Conservation (phyloP, 2,329 filamentous ascomycete species). For the Zasmidium angulare region DNA sequence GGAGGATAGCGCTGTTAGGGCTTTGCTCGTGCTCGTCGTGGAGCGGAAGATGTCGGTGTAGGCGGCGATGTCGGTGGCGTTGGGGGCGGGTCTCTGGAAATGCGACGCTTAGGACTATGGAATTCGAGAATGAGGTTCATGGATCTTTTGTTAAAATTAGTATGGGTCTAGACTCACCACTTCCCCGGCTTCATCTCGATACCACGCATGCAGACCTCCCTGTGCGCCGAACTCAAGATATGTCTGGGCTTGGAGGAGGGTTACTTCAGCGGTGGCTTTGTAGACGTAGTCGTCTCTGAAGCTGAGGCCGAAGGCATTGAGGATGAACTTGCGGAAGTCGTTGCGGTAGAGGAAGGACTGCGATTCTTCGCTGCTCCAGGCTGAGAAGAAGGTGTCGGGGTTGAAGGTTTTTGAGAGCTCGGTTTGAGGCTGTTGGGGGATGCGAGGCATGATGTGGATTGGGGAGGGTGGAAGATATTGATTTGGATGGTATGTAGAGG, state of each 20-base stretch:
- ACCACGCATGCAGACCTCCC: constrained; percentile 54
- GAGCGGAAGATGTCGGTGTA: constrained; percentile 68
- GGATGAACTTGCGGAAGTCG: constrained; percentile 48
- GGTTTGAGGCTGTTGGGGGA: constrained; percentile 36
- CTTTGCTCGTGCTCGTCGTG: constrained; percentile 58
- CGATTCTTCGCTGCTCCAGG: constrained; percentile 42
- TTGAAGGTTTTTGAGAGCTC: constrained; percentile 46
- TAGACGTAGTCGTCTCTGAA: constrained; percentile 51
- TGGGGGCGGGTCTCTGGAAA: constrained; percentile 45
- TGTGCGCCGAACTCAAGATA: constrained; percentile 48
- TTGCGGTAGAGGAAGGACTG: constrained; percentile 40
- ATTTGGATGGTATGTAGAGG: too few relatives aligned
- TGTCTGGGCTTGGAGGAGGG: constrained; percentile 50
- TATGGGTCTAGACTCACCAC: constrained; percentile 30
- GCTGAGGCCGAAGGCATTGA: constrained; percentile 49
- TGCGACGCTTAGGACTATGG: constrained; percentile 22
- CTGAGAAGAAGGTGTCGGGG: constrained; percentile 46
- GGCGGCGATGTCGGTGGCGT: constrained; percentile 60
- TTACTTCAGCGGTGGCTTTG: constrained; percentile 52
- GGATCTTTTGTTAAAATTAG: not conserved
- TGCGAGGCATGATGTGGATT: constrained; percentile 26
- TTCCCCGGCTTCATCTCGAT: constrained; percentile 43
- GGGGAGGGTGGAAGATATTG: not conserved
- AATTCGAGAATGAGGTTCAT: constrained; percentile 13
- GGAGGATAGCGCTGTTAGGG: constrained; percentile 61